Evolutionary conservation across 306 rosid species (phyloP).

Genomic region (Glycine latifolia): DNA sequence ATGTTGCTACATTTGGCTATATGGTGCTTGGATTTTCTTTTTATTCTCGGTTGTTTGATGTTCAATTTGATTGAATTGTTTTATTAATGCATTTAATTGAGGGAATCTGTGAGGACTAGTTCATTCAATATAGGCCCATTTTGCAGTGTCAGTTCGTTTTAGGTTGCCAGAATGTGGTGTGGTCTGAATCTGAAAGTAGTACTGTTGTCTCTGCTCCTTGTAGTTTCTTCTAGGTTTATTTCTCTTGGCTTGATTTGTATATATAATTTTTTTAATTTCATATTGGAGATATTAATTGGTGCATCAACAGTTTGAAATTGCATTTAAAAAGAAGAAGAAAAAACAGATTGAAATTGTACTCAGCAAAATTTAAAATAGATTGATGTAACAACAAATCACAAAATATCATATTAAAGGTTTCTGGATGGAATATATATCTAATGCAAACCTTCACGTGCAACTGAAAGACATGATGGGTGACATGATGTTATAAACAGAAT

Average conservation of each 20-base stretch:
- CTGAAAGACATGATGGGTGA: not conserved
- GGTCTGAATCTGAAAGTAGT: not conserved
- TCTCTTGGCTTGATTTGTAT: slow-evolving; percentile 23
- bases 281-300: not conserved
- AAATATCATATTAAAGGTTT: not conserved
- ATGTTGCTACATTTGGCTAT: too few relatives aligned
- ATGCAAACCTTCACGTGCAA: slow-evolving; percentile 24
- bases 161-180: slow-evolving; percentile 13
- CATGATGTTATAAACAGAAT: not conserved
- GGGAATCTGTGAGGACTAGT: slow-evolving; percentile 30
- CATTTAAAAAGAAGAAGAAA: too few relatives aligned
- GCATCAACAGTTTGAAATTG: not conserved
- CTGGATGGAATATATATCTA: not conserved
- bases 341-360: not conserved
- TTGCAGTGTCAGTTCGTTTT: slow-evolving; percentile 40
- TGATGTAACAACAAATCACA: slow-evolving; percentile 30
- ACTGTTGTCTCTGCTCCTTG: slow-evolving; percentile 19
- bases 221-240: slow-evolving; percentile 6
- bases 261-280: not conserved
- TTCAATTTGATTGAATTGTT: not conserved
- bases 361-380: not conserved
- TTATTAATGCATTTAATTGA: not conserved
- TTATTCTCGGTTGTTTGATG: too few relatives aligned
- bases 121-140: slow-evolving; percentile 34
- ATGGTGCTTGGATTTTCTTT: too few relatives aligned